A percentile compares a stretch with the other conserved stretches of the same genome.
phyloP scores from a whole-genome alignment of 2,329 filamentous ascomycete genomes.

The Colletotrichum cuscutae region DNA sequence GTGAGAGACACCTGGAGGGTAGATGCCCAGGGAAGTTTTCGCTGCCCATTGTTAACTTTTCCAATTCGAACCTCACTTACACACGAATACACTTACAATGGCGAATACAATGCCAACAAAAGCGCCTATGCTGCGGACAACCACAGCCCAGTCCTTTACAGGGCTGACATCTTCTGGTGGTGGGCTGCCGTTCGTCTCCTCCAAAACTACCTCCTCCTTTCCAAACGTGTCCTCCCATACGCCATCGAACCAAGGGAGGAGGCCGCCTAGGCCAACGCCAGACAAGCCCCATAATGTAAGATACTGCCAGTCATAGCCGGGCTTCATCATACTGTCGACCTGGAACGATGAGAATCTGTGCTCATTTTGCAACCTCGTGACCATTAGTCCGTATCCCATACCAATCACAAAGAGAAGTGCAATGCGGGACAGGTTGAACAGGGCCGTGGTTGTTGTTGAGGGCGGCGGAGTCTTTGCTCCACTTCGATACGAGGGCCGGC shows the following conservation, averaged over 20 bases:
- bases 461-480: conserved; percentile 40
- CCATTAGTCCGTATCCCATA: conserved; percentile 82
- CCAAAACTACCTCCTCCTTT: conserved; percentile 44
- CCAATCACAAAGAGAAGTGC: conserved; percentile 81
- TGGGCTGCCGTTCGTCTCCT: conserved; percentile 25
- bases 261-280: conserved; percentile 79
- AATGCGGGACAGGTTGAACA: conserved; percentile 68
- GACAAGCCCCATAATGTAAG: conserved; percentile 83
- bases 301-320: conserved; percentile 70
- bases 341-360: conserved; percentile 72
- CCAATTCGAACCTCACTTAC: neutral
- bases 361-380: conserved; percentile 81
- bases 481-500: conserved; percentile 49
- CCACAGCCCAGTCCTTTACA: conserved; percentile 77
- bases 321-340: conserved; percentile 56
- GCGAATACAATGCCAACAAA: conserved; percentile 72
- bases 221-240: conserved; percentile 72
- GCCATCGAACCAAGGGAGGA: conserved; percentile 86
- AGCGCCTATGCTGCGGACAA: conserved; percentile 67
- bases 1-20: conserved; percentile 93
- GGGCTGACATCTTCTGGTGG: conserved; percentile 46
- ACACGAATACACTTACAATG: conserved; percentile 73
- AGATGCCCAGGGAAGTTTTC: conserved; percentile 91
- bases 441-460: conserved; percentile 42
- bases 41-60: conserved; percentile 57